Evolutionary conservation across 2,329 filamentous ascomycete species (phyloP).

Genomic region (Fusarium verrucosum): DNA sequence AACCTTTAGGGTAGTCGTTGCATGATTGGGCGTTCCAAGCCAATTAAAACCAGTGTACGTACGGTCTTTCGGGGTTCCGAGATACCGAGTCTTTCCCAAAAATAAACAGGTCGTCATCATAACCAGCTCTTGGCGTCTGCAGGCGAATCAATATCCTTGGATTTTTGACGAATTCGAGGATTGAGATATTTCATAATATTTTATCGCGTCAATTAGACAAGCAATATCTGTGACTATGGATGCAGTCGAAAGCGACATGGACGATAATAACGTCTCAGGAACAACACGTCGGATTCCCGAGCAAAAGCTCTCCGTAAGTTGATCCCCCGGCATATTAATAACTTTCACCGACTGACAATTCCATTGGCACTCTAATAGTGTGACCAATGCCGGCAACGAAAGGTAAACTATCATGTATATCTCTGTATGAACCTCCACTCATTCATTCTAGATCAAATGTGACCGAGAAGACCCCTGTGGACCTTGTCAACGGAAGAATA

Average conservation of each 20-base stretch:
- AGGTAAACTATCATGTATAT: neutral
- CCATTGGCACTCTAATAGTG: neutral
- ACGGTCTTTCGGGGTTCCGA: conserved; percentile 3
- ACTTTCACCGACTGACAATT: neutral
- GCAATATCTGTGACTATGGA: neutral
- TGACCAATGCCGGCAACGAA: conserved; percentile 10
- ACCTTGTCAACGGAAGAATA: conserved; percentile 3
- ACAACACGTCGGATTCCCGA: conserved; percentile 3
- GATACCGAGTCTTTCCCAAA: neutral
- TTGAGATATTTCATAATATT: neutral
- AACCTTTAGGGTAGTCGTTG: too few relatives aligned
- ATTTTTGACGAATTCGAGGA: neutral
- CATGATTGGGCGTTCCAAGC: too few relatives aligned
- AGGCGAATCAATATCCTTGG: neutral
- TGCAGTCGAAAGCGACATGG: neutral
- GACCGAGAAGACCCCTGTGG: conserved; percentile 10
- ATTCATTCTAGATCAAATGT: neutral
- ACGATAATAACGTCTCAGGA: neutral
- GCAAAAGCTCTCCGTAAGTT: conserved; percentile 9
- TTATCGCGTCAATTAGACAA: neutral
- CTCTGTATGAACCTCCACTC: neutral
- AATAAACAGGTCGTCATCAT: neutral
- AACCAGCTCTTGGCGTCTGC: neutral
- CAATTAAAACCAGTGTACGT: too few relatives aligned
- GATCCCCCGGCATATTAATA: neutral